Base-by-base conservation (phyloP, 768 basidiomycete species). In the Mycena polygramma region DNA sequence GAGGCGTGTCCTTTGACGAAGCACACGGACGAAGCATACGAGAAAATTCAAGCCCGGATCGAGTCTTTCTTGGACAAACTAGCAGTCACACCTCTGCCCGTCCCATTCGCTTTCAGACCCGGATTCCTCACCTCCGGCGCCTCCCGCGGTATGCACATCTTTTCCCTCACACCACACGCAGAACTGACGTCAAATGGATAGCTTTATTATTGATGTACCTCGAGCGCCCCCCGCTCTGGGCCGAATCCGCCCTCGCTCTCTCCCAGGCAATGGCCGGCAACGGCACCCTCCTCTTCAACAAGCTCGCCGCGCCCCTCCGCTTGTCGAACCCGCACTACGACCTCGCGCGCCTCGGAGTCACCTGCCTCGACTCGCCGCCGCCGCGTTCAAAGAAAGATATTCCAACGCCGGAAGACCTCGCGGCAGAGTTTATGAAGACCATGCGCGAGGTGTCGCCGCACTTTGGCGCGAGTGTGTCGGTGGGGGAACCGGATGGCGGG, bases 121-220 rank as follows among this genome's bases (percentile, higher is more conserved):
- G 75, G 74, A 9, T 67, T 68, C 36, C 48, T 77, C 1, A 77
- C 76, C 14, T 76, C 75, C 11, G 76, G 76, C n/a, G 74, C 72
- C 30, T 75, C 74, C 8, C 70, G 76, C 54, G 72, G 76, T 68
- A 53, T 10, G 57, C 1, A 14, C 36, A 36, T n/a, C 17, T 26
- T 24, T 19, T 43, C 48, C 19, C 22, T 43, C 30, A 22, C 11
- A 15, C n/a, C 35, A 10, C 20, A 1, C 4, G n/a, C n/a, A n/a
- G 14, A 17, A 19, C 51, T 45, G 36, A 52, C 26, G 36, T 13
- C 22, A 39, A 2, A 13, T 17, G 30, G 6, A 30, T 3, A 75
- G 74, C 59, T 2, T 24, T 77, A 14, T 64, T 77, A 2, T 63
- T 71, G 2, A 71, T 68, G 45, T 62, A 51, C 54, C 75, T 77